Evolutionary conservation across 495 filamentous ascomycete genomes (phyloP), one percentile per base, ranked within the genome.

Genomic region (Neurospora discreta): DNA sequence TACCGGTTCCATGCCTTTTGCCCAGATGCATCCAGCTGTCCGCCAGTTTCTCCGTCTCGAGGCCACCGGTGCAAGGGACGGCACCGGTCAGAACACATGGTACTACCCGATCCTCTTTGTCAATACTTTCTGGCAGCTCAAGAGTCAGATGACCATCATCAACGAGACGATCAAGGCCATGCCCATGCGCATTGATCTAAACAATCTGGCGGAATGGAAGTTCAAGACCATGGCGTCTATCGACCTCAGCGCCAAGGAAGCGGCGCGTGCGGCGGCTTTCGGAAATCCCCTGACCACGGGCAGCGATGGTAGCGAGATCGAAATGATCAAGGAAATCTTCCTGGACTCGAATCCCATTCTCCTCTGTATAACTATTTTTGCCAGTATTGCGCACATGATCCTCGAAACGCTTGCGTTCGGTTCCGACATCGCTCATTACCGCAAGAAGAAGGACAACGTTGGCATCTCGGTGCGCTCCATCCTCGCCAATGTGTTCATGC

Each of bases 391-490:
- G 67, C 95, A 99, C 82, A 95, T 96, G 87, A 81, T 99, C 68
- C 97, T 99, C 74, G 95, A 99, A 80, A 93, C 90, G 75, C 88
- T 99, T 20, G 96, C 95, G 7, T 99, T 99, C 84, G 97, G 97
- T 75, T 97, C 91, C 80, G 95, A 99, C 79, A 97, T 99, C 77
- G 89, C 93, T 36, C 95, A 99, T 82, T 99, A 95, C 88, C 92
- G 93, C 76, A 97, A 98, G 83, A 99, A 99, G 92, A 99, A 99
- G 84, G 96, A 98, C 84, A 92, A 95, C 69, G 93, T 99, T 41
- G 95, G 95, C 70, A 93, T 97, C 38, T 97, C 93, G 9, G 91
- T 99, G 58, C 92, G 95, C 42, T 96, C 96, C 10, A 99, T 99
- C 77, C 85, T 99, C 46, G 95, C 92, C 73, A 99, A 98, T 77